Base-by-base conservation (phyloP, 2,329 filamentous ascomycete genomes). In the Fusarium compactum region DNA sequence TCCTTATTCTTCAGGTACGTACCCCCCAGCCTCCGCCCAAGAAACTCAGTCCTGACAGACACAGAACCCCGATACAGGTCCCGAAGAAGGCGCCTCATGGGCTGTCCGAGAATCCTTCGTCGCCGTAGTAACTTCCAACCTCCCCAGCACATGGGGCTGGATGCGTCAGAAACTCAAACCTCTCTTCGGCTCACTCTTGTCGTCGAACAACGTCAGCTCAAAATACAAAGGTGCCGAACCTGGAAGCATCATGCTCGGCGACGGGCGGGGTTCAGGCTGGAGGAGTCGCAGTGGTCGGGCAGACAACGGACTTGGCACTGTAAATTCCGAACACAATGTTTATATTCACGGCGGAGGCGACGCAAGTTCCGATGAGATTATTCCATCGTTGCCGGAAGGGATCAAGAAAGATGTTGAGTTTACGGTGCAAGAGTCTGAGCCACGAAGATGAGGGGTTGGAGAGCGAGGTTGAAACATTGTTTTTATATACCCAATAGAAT, bases 51-150 rank as follows among this genome's bases (percentile, higher is more conserved):
- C 5, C 40, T 58, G 14, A 57, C 22, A 16, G 27, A 34, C 14
- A 8, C 7, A 82, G 80, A 78, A 82, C 40, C 78, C 80, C 3
- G 47, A 71, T 8, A 78, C 79, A 15, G 80, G 79, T 14, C 78
- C 80, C 0, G 64, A 76, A 22, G 62, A 78, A 10, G 79, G 78
- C 7, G 78, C 78, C 0, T 75, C 75, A 1, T 83, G 80, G 80
- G 80, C 78, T 1, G 76, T 78, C 0, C 78, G 80, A 30, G 81
- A 83, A 41, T 79, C 79, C 2, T 83, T 82, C 58, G 80, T 82
- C 29, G 79, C 81, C 18, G 77, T 81, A 29, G 75, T 80, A 27
- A 80, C 78, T 29, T 78, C 79, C 4, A 82, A 80, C 48, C 64
- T 82, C 8, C 80, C 80, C n/a, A 76, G 77, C 55, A 74, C 75